Conservation (phyloP, 345 rosid species). For the Populus alba region DNA sequence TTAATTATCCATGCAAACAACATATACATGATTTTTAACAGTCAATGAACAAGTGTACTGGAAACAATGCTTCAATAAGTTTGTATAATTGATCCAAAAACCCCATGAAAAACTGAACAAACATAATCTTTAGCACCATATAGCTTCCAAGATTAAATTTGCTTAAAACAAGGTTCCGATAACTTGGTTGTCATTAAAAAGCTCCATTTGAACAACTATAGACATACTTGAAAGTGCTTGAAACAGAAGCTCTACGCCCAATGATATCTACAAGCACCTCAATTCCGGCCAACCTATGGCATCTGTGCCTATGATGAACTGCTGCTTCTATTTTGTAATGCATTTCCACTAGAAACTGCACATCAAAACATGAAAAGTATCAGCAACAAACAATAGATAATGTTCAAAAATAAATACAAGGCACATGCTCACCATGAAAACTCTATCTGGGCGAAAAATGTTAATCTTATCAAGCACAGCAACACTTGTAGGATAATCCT, state of each 20-base stretch:
- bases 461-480: slow-evolving; percentile 73
- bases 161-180: not conserved
- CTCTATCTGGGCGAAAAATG: slow-evolving; percentile 88
- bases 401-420: not conserved
- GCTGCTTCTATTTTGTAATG: slow-evolving; percentile 77
- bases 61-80: not conserved
- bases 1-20: too few relatives aligned
- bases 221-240: slow-evolving; percentile 69
- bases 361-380: slow-evolving; percentile 17
- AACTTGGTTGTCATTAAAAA: not conserved
- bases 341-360: slow-evolving; percentile 81
- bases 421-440: slow-evolving; percentile 65
- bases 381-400: slow-evolving; percentile 8
- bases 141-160: not conserved
- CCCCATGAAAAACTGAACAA: not conserved
- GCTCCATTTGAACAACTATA: not conserved
- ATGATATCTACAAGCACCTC: slow-evolving; percentile 78
- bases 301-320: slow-evolving; percentile 69
- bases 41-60: not conserved
- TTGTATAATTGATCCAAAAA: not conserved
- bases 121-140: not conserved
- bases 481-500: slow-evolving; percentile 34
- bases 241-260: slow-evolving; percentile 69
- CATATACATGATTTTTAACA: too few relatives aligned
- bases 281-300: slow-evolving; percentile 69